phyloP scores from a whole-genome alignment of 1,284 basidiomycete species.

The Boletellus sp. region DNA sequence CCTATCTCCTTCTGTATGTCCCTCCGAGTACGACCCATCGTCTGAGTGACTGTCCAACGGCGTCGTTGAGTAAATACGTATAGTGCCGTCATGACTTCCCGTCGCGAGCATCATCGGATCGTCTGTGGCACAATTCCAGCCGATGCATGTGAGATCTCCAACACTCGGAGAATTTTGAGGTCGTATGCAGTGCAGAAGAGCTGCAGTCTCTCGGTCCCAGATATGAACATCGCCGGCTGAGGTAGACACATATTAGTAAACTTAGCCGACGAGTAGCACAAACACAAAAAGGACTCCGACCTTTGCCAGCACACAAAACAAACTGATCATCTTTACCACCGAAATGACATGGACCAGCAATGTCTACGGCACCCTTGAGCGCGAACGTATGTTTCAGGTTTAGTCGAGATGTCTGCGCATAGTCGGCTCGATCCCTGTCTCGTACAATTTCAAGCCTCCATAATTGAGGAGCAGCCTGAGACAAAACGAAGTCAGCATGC shows the following conservation, averaged over 20 bases:
- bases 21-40: constrained; percentile 26
- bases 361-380: constrained; percentile 65
- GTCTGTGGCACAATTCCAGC: constrained; percentile 66
- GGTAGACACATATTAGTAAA: constrained; percentile 7
- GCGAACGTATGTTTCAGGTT: constrained; percentile 65
- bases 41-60: constrained; percentile 22
- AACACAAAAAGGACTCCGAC: constrained; percentile 34
- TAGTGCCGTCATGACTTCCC: constrained; percentile 69
- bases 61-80: constrained; percentile 62
- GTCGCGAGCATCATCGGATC: constrained; percentile 78
- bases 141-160: constrained; percentile 71
- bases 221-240: constrained; percentile 76
- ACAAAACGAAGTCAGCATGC: constrained; percentile 7
- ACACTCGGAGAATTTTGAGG: constrained; percentile 42
- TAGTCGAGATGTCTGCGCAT: constrained; percentile 44
- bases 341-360: constrained; percentile 76
- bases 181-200: constrained; percentile 61
- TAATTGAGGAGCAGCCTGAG: constrained; percentile 71
- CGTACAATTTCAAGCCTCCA: constrained; percentile 72
- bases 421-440: constrained; percentile 39
- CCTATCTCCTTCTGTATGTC: constrained; percentile 27
- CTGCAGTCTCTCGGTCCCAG: constrained; percentile 77
- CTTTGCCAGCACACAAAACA: constrained; percentile 73
- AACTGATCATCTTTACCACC: constrained; percentile 74
- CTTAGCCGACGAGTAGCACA: neutral